Base-by-base conservation (phyloP, 306 rosid species). In the Myrica gale region DNA sequence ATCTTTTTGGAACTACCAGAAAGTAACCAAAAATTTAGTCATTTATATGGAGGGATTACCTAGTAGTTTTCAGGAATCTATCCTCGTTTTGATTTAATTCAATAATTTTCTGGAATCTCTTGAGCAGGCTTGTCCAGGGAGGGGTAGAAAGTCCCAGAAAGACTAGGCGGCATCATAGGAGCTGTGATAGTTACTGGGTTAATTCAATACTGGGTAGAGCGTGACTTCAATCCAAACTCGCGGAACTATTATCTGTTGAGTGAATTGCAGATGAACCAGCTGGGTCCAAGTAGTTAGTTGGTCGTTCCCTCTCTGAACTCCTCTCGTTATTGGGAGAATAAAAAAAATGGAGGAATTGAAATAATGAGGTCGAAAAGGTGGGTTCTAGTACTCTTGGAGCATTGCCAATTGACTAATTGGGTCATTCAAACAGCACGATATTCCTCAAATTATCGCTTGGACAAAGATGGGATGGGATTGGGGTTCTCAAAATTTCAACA, bases 351-450 rank as follows among this genome's bases (percentile, higher is more conserved):
- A 20, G 21, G 17, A 46, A 54, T 48, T 12, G 73, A 54, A 58
- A 6, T 53, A 44, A 75, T 32, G 37, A 41, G 44, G 57, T 52
- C 7, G 26, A 79, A 79, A 72, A 72, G 13, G 70, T 56, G 44
- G 68, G 61, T 9, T 61, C 21, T 17, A 26, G 13, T 71, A n/a
- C n/a, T n/a, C 10, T 15, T 3, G 53, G 79, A 72, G 75, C 56
- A 68, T 9, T 46, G 58, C 42, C 62, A 50, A 77, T 32, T 73
- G 81, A 68, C 74, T 73, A 45, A 79, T 51, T 21, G 54, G 69
- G 74, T 53, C 80, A 82, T 69, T 78, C 79, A 78, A 78, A 74
- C 76, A 74, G 39, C 9, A 68, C 74, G 66, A 82, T 61, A 70
- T 77, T 20, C 42, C 53, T 76, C 69, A 76, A 32, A 54, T 71